phyloP scores from a whole-genome alignment of 305 asterid species.

The Fraxinus baroniana region DNA sequence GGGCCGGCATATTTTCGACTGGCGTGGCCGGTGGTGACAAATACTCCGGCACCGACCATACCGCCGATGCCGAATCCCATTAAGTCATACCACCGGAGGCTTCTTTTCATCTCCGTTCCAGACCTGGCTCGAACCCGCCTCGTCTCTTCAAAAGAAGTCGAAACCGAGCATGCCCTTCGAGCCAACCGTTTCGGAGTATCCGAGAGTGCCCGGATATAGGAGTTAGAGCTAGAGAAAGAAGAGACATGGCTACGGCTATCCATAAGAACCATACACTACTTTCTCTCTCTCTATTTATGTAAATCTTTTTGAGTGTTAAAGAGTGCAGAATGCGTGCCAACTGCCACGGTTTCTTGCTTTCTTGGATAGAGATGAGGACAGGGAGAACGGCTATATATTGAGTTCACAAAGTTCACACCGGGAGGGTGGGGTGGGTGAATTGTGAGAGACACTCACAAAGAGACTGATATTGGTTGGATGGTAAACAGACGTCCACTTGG shows the following conservation, averaged over 20 bases:
- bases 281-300: not conserved
- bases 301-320: not conserved
- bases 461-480: slow-evolving; percentile 11
- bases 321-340: not conserved
- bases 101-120: slow-evolving; percentile 62
- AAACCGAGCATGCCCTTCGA: slow-evolving; percentile 72
- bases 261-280: slow-evolving; percentile 33
- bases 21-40: slow-evolving; percentile 78
- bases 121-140: slow-evolving; percentile 51
- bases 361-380: slow-evolving; percentile 13
- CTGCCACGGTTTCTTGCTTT: not conserved
- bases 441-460: slow-evolving; percentile 13
- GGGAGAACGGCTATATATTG: slow-evolving; percentile 10
- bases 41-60: slow-evolving; percentile 97
- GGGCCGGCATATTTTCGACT: slow-evolving; percentile 65
- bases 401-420: not conserved
- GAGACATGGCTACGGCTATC: slow-evolving; percentile 31
- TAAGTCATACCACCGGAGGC: slow-evolving; percentile 76
- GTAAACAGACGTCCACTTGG: slow-evolving; percentile 25
- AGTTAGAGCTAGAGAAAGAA: slow-evolving; percentile 57
- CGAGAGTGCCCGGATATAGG: slow-evolving; percentile 74
- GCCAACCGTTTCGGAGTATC: slow-evolving; percentile 69
- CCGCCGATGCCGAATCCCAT: slow-evolving; percentile 83
- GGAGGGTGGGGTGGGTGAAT: not conserved
- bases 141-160: slow-evolving; percentile 58